These are phyloP conservation scores for Fusarium neocosmosporiellum DNA, from an alignment of 2,329 filamentous ascomycete species.

Conservation along the genomic window DNA sequence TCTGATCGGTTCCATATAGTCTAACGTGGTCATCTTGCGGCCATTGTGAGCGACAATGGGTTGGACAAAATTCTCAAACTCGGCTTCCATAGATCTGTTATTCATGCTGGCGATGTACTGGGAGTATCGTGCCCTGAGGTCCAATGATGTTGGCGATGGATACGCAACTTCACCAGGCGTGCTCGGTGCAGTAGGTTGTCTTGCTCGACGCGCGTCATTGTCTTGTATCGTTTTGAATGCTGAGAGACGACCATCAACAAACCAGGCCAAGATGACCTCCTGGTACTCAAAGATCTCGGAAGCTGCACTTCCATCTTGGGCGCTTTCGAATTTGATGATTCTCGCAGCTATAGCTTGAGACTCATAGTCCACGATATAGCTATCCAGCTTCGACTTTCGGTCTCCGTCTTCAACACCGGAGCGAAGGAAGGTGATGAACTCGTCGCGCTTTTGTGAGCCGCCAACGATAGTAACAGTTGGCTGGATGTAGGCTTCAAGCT, in stretches of 20 bases:
- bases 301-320: fast-evolving
- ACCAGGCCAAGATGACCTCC: conserved; percentile 22
- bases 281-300: background rate
- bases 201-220: background rate
- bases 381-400: background rate
- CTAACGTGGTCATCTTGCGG: background rate
- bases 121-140: conserved; percentile 2
- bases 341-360: conserved; percentile 7
- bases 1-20: conserved; percentile 24
- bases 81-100: conserved; percentile 9
- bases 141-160: background rate
- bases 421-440: background rate
- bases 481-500: background rate
- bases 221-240: conserved; percentile 5
- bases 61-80: conserved; percentile 3
- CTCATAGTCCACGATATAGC: conserved; percentile 5
- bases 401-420: fast-evolving
- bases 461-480: background rate
- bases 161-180: background rate
- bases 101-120: conserved; percentile 27
- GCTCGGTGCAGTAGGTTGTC: background rate
- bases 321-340: background rate
- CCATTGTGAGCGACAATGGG: conserved; percentile 5
- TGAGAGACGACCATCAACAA: conserved; percentile 1
- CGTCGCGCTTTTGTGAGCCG: background rate